phyloP scores from a whole-genome alignment of 2,329 filamentous ascomycete genomes.

The Xylaria sp. region DNA sequence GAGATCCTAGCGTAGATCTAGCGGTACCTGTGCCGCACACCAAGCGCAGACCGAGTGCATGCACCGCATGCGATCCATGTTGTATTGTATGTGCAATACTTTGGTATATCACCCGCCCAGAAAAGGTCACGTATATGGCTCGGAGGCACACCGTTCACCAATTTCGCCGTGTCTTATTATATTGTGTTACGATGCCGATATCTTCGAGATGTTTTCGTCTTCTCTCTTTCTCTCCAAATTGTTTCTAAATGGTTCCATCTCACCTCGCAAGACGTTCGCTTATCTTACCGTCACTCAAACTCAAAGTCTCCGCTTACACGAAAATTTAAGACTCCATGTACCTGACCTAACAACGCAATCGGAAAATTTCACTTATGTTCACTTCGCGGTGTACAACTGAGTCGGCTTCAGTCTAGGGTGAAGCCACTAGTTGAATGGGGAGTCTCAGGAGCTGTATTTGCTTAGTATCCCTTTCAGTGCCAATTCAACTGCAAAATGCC shows the following conservation, averaged over 20 bases:
- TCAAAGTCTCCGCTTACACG: slow-evolving; percentile 7
- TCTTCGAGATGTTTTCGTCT: not conserved
- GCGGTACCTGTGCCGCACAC: not conserved
- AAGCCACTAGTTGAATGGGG: not conserved
- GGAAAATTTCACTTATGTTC: not conserved
- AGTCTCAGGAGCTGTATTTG: not conserved
- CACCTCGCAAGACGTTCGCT: not conserved
- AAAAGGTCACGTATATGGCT: not conserved
- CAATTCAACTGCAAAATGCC: no score
- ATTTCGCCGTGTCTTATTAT: not conserved
- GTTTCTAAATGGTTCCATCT: not conserved
- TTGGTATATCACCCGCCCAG: not conserved
- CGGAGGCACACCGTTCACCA: not conserved
- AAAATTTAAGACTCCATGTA: not conserved
- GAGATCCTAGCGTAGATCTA: slow-evolving; percentile 15
- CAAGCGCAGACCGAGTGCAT: not conserved
- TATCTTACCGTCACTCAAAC: not conserved
- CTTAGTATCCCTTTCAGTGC: no score
- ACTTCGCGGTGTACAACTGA: not conserved
- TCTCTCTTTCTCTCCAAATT: not conserved
- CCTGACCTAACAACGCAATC: not conserved
- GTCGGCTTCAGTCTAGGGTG: not conserved
- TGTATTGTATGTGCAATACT: no score
- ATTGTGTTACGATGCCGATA: not conserved
- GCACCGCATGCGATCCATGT: no score